Evolutionary conservation across 495 filamentous ascomycete species (phyloP), one percentile per base, ranked within the genome.

Genomic region (Massariosphaeria phaeospora): DNA sequence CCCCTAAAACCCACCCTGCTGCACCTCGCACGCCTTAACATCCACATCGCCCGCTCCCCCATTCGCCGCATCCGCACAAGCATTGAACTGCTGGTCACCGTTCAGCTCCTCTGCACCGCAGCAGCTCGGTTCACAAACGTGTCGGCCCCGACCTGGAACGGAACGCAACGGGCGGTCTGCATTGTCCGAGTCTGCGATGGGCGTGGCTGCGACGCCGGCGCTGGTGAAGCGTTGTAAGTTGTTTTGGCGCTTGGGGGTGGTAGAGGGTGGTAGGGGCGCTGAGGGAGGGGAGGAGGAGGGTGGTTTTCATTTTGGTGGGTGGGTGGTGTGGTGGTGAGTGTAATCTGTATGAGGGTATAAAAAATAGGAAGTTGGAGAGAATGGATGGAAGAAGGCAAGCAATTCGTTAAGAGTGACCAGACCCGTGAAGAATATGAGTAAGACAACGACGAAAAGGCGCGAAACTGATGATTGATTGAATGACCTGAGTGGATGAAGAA

Each of bases 11-110:
- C 24, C 45, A 64, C 61, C 42, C 38, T 60, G 26, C 52, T 61
- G 56, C 2, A 17, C 48, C 10, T 11, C 3, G 33, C 61, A 60
- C 20, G 35, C 58, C 15, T n/a, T 15, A 20, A 63, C 60, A 21
- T 44, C 51, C 43, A 63, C 55, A 13, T 24, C 44, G 26, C 12
- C 26, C 18, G 43, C 45, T 13, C 62, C 62, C 10, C 48, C 53
- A 41, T 65, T 65, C 27, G 58, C 63, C 9, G 45, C 27, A 40
- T 62, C 60, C 13, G 54, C 59, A 45, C 63, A 66, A 1, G 51
- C 56, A 26, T 63, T 63, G 56, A 60, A 66, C 52, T 66, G 63
- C 56, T 55, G 52, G 38, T 66, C 63, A 39, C 63, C n/a, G n/a
- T n/a, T n/a, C n/a, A 66, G 23, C 36, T 52, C 23, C 60, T 27